Evolutionary conservation across 2,329 filamentous ascomycete species (phyloP), one percentile per base, ranked within the genome.

Genomic region (Didymella lethalis): DNA sequence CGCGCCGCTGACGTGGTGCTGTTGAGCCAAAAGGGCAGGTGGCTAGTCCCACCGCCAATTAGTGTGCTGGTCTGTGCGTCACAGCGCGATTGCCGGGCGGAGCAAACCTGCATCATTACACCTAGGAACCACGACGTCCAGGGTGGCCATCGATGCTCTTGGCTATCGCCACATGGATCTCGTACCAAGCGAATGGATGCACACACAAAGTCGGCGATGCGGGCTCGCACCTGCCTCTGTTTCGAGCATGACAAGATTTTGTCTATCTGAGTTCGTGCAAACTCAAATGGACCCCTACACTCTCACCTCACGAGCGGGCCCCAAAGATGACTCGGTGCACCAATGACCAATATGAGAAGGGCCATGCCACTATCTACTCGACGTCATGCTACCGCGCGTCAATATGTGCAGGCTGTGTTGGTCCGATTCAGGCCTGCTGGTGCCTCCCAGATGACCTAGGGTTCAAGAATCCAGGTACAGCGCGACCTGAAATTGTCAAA

Each of bases 1-100:
- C 7, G 25, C 43, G 50, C 50, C 50, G 25, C 41, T 53, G 41
- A 53, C 50, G 43, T 40, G 16, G 3, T 29, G n/a, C 31, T 26
- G 23, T 11, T n/a, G 3, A 31, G 10, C 23, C 6, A 8, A 46
- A 46, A 16, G 28, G 20, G 49, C 28, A 36, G 16, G 41, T 38
- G 49, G 32, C 25, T 47, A 32, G 16, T 40, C n/a, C 38, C 26
- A 32, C 32, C n/a, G 25, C 29, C 16, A 32, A 36, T 34, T 3
- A 25, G 26, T 6, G 7, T n/a, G 31, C 20, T 11, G 14, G 41
- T 44, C 16, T 41, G 38, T 41, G 38, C 20, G 4, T 11, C 11
- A 16, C 20, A 5, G 38, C 20, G 20, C 38, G 25, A 41, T 29
- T 45, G 23, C 26, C 25, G 41, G 26, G 3, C 4, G 41, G 2